Evolutionary conservation across 441 rosid species (phyloP), one percentile per base, ranked within the genome.

Genomic region (Viola pubescens): DNA sequence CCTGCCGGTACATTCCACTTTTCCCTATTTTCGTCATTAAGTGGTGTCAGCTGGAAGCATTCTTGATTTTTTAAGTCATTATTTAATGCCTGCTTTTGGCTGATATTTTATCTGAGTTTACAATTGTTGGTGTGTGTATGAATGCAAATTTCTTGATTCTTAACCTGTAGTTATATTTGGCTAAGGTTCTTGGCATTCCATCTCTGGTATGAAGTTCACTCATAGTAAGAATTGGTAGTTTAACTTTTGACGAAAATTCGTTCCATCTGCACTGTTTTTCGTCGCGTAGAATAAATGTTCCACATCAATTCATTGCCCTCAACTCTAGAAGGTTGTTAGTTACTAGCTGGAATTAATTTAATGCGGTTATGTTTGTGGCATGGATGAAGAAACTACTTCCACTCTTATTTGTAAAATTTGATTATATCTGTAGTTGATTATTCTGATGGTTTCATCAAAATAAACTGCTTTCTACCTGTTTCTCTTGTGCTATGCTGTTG

Each of bases 1-100:
- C 81, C 37, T 91, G 98, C 86, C 79, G 98, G 98, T 85, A 62
- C 56, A 70, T 72, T 40, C 41, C 46, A 37, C 59, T 51, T 43
- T 26, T 59, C 26, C 57, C 39, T 46, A 63, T 54, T 44, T 19
- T 19, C 26, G 1, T 19, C 26, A 19, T 19, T 19, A 19, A 56
- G 12, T 11, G 14, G 13, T 61, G 42, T 60, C 52, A 46, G 13
- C 55, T 45, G 34, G 40, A 58, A 69, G 40, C 62, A 41, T 42
- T 49, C 43, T 50, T 67, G 56, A 14, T 41, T 34, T 62, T 59
- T 47, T 19, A 41, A 10, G 9, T 53, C 56, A 43, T 39, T 11
- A 43, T 65, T 9, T 37, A 48, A 26, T 56, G 64, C 60, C 61
- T 48, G 46, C 51, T 56, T 26, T 61, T 58, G 43, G 37, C 49